Conservation (phyloP, 345 rosid genomes). For the Noccaea caerulescens region DNA sequence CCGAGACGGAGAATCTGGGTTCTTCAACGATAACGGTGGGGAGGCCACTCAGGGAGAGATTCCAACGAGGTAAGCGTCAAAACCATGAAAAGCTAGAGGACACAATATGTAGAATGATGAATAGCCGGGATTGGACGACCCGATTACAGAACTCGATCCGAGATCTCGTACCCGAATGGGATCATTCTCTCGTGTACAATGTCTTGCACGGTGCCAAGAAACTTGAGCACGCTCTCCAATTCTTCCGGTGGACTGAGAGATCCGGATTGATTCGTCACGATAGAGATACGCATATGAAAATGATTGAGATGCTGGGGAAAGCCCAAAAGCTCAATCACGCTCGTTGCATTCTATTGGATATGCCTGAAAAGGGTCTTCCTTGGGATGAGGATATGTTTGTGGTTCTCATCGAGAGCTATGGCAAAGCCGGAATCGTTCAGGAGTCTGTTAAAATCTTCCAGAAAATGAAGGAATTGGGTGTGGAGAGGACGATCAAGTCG, state of each 20-base stretch:
- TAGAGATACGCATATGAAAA: constrained; percentile 72
- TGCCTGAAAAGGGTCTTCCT: constrained; percentile 80
- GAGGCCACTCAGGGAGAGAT: constrained; percentile 38
- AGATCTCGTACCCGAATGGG: constrained; percentile 73
- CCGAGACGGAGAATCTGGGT: constrained; percentile 8
- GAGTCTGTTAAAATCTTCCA: constrained; percentile 80
- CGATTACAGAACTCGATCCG: constrained; percentile 91
- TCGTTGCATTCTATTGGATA: constrained; percentile 77
- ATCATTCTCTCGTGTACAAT: constrained; percentile 74
- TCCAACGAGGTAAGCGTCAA: constrained; percentile 49
- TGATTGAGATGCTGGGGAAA: constrained; percentile 75
- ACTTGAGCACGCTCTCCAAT: constrained; percentile 88
- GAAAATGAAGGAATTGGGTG: constrained; percentile 79
- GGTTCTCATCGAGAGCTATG: constrained; percentile 73
- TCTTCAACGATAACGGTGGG: constrained; percentile 19
- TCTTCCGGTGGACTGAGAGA: constrained; percentile 94
- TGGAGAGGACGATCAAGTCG: constrained; percentile 70
- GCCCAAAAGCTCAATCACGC: constrained; percentile 82
- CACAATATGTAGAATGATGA: constrained; percentile 86
- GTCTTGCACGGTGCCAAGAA: constrained; percentile 73
- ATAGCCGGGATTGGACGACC: constrained; percentile 82
- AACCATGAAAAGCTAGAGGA: constrained; percentile 73
- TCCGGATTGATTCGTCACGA: constrained; percentile 76
- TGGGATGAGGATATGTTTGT: constrained; percentile 91
- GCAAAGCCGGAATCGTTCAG: constrained; percentile 82